Evolutionary conservation across 2,329 filamentous ascomycete species (phyloP).

Genomic region (Boeremia exigua): DNA sequence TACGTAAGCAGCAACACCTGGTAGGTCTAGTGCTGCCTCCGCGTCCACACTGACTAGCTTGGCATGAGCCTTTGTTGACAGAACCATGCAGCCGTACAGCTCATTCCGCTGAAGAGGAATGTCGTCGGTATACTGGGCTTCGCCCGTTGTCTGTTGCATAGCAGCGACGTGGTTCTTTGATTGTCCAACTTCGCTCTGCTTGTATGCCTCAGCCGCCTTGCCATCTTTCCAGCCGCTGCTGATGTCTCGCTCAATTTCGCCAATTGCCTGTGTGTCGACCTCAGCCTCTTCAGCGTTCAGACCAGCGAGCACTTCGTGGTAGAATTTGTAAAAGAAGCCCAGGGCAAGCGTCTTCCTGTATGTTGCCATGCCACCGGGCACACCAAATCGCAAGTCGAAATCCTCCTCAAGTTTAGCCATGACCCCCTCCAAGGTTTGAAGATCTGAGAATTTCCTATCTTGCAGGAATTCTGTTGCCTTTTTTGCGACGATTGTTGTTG

Average conservation of each 20-base stretch:
- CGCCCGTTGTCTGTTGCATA: conserved; percentile 89
- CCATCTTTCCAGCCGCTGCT: conserved; percentile 82
- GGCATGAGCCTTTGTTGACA: conserved; percentile 88
- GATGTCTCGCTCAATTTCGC: conserved; percentile 84
- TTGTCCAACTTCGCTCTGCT: conserved; percentile 82
- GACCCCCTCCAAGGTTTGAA: conserved; percentile 82
- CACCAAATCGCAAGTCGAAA: conserved; percentile 86
- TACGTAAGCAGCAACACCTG: conserved; percentile 83
- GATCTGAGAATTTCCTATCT: conserved; percentile 80
- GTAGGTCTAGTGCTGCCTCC: conserved; percentile 76
- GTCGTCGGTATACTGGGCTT: conserved; percentile 96
- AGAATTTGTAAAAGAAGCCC: conserved; percentile 96
- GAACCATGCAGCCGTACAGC: conserved; percentile 83
- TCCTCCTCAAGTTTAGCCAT: conserved; percentile 91
- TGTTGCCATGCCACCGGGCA: conserved; percentile 96
- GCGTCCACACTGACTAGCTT: conserved; percentile 81
- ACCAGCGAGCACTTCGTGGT: conserved; percentile 79
- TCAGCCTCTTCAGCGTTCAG: conserved; percentile 60
- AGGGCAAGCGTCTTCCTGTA: conserved; percentile 90
- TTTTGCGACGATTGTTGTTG: conserved; percentile 86
- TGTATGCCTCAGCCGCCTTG: conserved; percentile 75
- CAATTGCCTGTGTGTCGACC: conserved; percentile 75
- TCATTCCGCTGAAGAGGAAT: conserved; percentile 88
- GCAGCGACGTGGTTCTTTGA: conserved; percentile 88
- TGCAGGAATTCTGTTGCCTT: conserved; percentile 74